phyloP scores from a whole-genome alignment of 2,329 filamentous ascomycete genomes.

The Colletotrichum caudatum region DNA sequence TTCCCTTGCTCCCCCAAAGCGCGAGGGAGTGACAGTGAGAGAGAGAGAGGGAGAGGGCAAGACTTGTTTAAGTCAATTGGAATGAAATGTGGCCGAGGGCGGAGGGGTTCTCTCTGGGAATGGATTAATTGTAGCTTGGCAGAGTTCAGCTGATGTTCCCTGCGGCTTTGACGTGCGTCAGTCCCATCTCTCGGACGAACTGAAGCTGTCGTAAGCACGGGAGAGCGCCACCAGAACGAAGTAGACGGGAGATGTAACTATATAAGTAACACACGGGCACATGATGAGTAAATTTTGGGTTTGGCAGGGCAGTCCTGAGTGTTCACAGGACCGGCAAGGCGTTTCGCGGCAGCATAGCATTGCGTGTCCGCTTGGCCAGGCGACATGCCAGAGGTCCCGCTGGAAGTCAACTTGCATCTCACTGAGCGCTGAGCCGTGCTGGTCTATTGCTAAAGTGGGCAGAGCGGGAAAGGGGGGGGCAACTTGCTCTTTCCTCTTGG shows the following conservation, averaged over 20 bases:
- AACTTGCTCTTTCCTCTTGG: slow-evolving; percentile 4
- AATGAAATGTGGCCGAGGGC: neutral
- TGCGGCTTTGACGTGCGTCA: neutral
- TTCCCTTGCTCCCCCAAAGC: neutral
- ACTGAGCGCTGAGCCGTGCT: neutral
- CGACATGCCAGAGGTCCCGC: neutral
- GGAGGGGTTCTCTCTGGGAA: neutral
- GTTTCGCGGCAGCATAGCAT: neutral
- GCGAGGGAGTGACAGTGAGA: no score
- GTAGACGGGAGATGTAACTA: neutral
- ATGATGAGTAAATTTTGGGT: no score
- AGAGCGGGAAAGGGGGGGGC: neutral
- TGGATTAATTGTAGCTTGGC: neutral
- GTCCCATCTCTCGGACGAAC: slow-evolving; percentile 11
- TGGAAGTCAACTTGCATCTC: neutral
- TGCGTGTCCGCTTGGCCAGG: neutral
- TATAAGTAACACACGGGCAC: neutral
- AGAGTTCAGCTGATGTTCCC: slow-evolving; percentile 18
- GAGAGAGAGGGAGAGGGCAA: neutral
- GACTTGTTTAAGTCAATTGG: neutral
- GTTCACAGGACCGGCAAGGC: neutral
- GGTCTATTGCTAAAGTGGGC: neutral
- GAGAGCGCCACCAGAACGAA: neutral
- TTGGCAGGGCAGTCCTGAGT: neutral
- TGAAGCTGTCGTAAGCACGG: no score